These are phyloP conservation scores for Colletotrichum sp. DNA, from an alignment of 2,329 filamentous ascomycete species.

Conservation along the genomic window DNA sequence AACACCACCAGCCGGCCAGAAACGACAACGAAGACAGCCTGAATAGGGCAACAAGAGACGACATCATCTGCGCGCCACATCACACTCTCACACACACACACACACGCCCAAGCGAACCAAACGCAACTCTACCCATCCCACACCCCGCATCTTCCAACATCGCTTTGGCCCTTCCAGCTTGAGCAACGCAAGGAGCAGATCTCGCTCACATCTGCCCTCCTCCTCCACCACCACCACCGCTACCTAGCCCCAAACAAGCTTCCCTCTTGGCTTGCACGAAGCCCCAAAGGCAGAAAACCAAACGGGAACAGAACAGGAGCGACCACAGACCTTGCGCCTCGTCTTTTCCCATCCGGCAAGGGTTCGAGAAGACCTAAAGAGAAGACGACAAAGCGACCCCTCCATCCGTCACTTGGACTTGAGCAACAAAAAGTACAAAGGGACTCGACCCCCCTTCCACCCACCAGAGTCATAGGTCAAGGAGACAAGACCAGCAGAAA, in stretches of 20 bases:
- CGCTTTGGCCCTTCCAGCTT: neutral
- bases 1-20: neutral
- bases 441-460: neutral
- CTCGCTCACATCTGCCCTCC: neutral
- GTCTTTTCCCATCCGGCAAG: neutral
- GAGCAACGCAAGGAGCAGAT: neutral
- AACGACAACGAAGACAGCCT: neutral
- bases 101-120: neutral
- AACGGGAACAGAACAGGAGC: neutral
- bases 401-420: neutral
- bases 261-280: neutral
- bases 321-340: neutral
- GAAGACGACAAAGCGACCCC: neutral
- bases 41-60: neutral
- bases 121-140: neutral
- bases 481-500: neutral
- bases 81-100: neutral
- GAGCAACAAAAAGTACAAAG: neutral
- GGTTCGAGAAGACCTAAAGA: neutral
- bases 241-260: neutral
- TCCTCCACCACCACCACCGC: neutral
- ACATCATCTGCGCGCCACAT: neutral
- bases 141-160: neutral
- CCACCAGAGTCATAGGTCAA: neutral
- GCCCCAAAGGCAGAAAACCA: neutral